Percentiles rank a stretch among this genome's conserved stretches.
phyloP scores from a whole-genome alignment of 257 asterid species.

The Gentiana dahurica region DNA sequence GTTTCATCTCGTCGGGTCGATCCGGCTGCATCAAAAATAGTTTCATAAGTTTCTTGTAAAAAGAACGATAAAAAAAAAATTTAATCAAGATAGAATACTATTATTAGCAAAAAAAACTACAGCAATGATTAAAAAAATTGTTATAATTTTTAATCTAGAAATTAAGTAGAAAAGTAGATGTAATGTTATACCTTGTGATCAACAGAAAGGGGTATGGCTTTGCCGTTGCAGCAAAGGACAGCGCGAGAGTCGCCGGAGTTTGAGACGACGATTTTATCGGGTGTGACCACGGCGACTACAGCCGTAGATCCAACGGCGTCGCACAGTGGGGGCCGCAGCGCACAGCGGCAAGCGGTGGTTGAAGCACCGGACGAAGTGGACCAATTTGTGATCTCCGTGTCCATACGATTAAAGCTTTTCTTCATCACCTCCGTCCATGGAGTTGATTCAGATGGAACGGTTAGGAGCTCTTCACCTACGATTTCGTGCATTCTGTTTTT shows the following conservation, averaged over 20 bases:
- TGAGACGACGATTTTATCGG: slow-evolving; percentile 10
- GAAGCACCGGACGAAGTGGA: neutral
- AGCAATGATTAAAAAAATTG: too few relatives aligned
- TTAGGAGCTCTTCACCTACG: slow-evolving; percentile 3
- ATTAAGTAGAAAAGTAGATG: too few relatives aligned
- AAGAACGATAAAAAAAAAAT: neutral
- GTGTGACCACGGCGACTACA: slow-evolving; percentile 12
- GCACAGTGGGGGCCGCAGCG: neutral
- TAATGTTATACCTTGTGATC: slow-evolving; percentile 21
- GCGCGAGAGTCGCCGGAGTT: slow-evolving; percentile 30
- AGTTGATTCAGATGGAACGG: neutral
- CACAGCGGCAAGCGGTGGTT: neutral
- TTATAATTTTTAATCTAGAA: too few relatives aligned
- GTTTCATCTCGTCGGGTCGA: slow-evolving; percentile 34
- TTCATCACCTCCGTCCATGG: slow-evolving; percentile 1
- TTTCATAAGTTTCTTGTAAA: neutral
- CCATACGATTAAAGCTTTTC: neutral
- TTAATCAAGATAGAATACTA: neutral
- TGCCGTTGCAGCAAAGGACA: slow-evolving; percentile 14
- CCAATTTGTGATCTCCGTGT: neutral
- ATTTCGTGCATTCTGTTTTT: slow-evolving; percentile 8
- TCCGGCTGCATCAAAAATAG: slow-evolving; percentile 30
- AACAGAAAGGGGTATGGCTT: slow-evolving; percentile 12
- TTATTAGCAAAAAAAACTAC: neutral
- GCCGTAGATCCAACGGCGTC: slow-evolving; percentile 19